A percentile compares a stretch with the other conserved stretches of the same genome.
phyloP scores from a whole-genome alignment of 2,329 filamentous ascomycete species.

The Blastomyces silverae region DNA sequence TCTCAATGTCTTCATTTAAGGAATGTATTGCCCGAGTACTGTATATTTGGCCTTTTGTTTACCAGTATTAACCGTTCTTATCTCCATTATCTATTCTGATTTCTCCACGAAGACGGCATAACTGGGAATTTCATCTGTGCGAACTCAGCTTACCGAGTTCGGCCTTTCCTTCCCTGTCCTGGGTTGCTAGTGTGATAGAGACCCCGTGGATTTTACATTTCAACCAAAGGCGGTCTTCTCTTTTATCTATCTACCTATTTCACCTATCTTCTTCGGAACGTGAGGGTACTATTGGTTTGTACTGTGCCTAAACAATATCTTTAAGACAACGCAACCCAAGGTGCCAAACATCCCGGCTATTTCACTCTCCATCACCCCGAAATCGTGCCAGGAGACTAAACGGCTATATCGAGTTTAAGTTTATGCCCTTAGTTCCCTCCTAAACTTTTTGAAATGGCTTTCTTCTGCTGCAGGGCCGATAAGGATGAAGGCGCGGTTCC shows the following conservation, averaged over 20 bases:
- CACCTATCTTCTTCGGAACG: not conserved
- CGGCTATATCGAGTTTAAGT: too few relatives aligned
- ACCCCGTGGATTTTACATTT: not conserved
- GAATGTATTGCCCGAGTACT: too few relatives aligned
- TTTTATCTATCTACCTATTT: not conserved
- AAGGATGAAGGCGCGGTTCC: constrained; percentile 4
- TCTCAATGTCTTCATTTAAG: too few relatives aligned
- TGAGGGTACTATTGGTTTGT: not conserved
- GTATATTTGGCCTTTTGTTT: too few relatives aligned
- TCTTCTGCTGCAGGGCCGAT: constrained; percentile 10
- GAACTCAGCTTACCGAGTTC: too few relatives aligned
- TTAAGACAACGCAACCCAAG: not conserved
- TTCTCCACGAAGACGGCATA: too few relatives aligned
- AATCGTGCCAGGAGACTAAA: not conserved
- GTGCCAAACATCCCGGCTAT: not conserved
- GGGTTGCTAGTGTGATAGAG: not conserved
- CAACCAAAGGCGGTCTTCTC: not conserved
- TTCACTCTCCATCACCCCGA: not conserved
- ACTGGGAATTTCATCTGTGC: too few relatives aligned
- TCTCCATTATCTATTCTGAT: too few relatives aligned
- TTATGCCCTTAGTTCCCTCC: not conserved
- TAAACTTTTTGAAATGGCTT: not conserved
- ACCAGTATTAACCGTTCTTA: too few relatives aligned
- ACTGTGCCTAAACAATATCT: not conserved
- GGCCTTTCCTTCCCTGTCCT: not conserved